A percentile compares a stretch with the other conserved stretches of the same genome.
Conservation (phyloP, 768 basidiomycete genomes). For the Psilocybe cubensis region DNA sequence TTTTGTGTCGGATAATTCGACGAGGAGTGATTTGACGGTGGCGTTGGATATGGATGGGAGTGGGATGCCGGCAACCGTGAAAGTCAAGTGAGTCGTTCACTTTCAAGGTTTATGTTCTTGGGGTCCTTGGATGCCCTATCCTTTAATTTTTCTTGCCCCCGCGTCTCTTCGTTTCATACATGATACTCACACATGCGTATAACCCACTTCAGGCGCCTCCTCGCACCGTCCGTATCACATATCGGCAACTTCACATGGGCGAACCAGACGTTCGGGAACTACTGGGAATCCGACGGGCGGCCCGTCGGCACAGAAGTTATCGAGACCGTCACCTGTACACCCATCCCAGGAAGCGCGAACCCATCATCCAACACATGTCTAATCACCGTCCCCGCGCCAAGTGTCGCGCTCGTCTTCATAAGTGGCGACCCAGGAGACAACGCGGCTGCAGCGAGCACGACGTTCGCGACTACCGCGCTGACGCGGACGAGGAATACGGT, state of each 20-base stretch:
- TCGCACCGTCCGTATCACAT: slow-evolving; percentile 57
- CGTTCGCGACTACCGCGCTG: slow-evolving; percentile 53
- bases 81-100: slow-evolving; percentile 46
- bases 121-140: too few species aligned
- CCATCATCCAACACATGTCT: slow-evolving; percentile 56
- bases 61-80: slow-evolving; percentile 48
- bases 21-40: slow-evolving; percentile 47
- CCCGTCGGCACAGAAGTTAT: slow-evolving; percentile 56
- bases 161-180: background rate
- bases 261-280: slow-evolving; percentile 62
- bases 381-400: slow-evolving; percentile 70
- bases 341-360: slow-evolving; percentile 24
- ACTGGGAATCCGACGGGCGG: slow-evolving; percentile 68
- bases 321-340: slow-evolving; percentile 62
- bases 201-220: slow-evolving; percentile 47
- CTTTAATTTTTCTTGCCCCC: too few species aligned
- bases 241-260: slow-evolving; percentile 77
- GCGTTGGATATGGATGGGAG: slow-evolving; percentile 51
- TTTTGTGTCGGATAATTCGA: slow-evolving; percentile 62
- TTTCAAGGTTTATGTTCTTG: too few species aligned
- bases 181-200: background rate
- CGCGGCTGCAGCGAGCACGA: slow-evolving; percentile 37
- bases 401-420: slow-evolving; percentile 74
- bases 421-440: slow-evolving; percentile 38
- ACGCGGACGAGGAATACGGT: slow-evolving; percentile 55